Conservation (phyloP, 2,329 filamentous ascomycete genomes). For the Arthrobotrys iridis region DNA sequence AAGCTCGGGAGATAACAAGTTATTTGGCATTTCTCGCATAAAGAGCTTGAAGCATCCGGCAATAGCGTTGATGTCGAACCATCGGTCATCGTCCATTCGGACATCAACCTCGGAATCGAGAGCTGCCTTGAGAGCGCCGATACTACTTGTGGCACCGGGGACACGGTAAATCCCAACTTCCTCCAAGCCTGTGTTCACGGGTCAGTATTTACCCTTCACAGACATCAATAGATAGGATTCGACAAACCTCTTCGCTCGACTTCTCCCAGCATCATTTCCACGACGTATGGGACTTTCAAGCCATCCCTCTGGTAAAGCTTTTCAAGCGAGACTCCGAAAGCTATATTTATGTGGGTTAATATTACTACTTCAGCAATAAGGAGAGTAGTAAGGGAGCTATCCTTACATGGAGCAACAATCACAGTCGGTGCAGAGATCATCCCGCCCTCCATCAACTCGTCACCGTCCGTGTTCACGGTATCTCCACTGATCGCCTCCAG, state of each 20-base stretch:
- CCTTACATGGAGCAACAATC: slow-evolving; percentile 48
- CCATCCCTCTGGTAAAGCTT: slow-evolving; percentile 58
- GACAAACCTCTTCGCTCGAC: slow-evolving; percentile 58
- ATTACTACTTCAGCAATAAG: neutral
- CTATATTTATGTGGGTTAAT: slow-evolving; percentile 13
- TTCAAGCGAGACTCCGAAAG: slow-evolving; percentile 58
- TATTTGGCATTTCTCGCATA: slow-evolving; percentile 59
- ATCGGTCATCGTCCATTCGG: slow-evolving; percentile 59
- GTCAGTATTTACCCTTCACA: slow-evolving; percentile 7
- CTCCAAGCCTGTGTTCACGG: slow-evolving; percentile 55
- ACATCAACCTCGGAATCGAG: slow-evolving; percentile 58
- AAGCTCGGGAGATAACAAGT: slow-evolving; percentile 64
- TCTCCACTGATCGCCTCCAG: slow-evolving; percentile 57
- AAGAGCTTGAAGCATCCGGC: slow-evolving; percentile 59
- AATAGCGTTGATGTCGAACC: slow-evolving; percentile 59
- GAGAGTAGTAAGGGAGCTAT: neutral
- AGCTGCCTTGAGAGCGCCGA: slow-evolving; percentile 58
- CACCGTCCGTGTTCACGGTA: slow-evolving; percentile 55
- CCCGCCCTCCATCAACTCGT: slow-evolving; percentile 57
- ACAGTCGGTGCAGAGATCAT: slow-evolving; percentile 44
- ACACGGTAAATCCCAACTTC: slow-evolving; percentile 59
- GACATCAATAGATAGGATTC: neutral
- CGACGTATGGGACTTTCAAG: slow-evolving; percentile 58
- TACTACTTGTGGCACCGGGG: slow-evolving; percentile 58
- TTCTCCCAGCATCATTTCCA: slow-evolving; percentile 58